phyloP scores from a whole-genome alignment of 2,329 filamentous ascomycete genomes.

The Trichophyton verrucosum region DNA sequence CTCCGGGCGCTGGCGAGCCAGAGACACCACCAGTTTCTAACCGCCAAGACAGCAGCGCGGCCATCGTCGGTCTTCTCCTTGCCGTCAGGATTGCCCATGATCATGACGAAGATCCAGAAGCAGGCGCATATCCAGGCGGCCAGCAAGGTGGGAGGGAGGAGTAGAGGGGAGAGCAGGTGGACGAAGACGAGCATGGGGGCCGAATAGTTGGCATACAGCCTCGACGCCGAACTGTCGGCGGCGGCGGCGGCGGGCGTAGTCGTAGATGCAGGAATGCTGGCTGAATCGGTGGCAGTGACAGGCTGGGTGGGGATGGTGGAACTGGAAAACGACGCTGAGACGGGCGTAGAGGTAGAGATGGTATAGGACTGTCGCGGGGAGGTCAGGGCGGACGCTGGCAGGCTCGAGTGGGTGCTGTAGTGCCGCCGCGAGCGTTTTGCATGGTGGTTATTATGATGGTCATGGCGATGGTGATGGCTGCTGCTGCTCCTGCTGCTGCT shows the following conservation, averaged over 20 bases:
- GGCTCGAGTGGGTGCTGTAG: not conserved
- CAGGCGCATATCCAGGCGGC: conserved; percentile 47
- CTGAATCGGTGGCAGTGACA: not conserved
- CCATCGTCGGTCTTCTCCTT: conserved; percentile 50
- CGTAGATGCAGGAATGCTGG: no score
- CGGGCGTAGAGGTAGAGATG: conserved; percentile 9
- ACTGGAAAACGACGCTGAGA: conserved; percentile 21
- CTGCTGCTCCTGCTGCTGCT: not conserved
- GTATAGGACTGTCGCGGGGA: not conserved
- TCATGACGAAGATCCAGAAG: conserved; percentile 51
- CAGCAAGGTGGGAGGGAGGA: conserved; percentile 45
- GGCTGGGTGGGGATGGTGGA: conserved; percentile 33
- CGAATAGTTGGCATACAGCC: conserved; percentile 26
- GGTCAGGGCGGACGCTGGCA: not conserved
- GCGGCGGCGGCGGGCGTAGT: no score
- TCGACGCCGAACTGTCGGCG: conserved; percentile 7
- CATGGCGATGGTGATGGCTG: conserved; percentile 4
- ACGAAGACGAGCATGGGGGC: conserved; percentile 36
- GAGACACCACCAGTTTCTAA: conserved; percentile 49
- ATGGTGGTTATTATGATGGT: not conserved
- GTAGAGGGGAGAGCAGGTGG: conserved; percentile 43
- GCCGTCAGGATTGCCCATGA: conserved; percentile 50
- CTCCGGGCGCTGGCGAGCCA: conserved; percentile 33
- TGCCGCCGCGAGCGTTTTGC: not conserved
- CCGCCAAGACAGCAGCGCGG: conserved; percentile 45